phyloP scores from a whole-genome alignment of 1,139 yeast genomes.

The Taphrina confusa region DNA sequence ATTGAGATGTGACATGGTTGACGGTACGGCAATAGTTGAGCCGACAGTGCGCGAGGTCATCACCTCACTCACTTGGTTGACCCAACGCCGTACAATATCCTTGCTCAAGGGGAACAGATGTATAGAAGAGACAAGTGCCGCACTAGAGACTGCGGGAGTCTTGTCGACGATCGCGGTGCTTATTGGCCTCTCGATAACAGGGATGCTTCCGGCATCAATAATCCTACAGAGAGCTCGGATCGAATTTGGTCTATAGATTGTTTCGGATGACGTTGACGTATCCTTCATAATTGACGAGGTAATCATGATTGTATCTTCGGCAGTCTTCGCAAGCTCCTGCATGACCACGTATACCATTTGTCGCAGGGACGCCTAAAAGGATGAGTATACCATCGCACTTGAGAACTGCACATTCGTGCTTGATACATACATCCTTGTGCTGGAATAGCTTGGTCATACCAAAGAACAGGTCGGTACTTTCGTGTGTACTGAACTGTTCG shows the following conservation, averaged over 20 bases:
- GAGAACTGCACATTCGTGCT: neutral
- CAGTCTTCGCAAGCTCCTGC: conserved; percentile 79
- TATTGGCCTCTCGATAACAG: conserved; percentile 89
- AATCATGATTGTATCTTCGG: conserved; percentile 94
- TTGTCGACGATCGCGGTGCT: conserved; percentile 90
- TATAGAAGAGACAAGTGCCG: conserved; percentile 88
- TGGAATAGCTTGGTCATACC: conserved; percentile 93
- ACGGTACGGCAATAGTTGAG: conserved; percentile 34
- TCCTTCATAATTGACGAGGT: conserved; percentile 98
- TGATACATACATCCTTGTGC: conserved; percentile 61
- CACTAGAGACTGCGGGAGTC: conserved; percentile 84
- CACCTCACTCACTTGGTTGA: conserved; percentile 90
- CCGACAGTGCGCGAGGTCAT: conserved; percentile 61
- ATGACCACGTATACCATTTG: conserved; percentile 92
- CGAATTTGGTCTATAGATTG: conserved; percentile 88
- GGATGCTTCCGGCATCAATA: conserved; percentile 73
- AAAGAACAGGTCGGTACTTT: conserved; percentile 89
- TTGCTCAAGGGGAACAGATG: conserved; percentile 85
- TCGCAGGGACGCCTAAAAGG: conserved; percentile 63
- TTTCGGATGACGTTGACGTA: conserved; percentile 78
- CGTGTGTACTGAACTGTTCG: conserved; percentile 68
- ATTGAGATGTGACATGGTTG: conserved; percentile 31
- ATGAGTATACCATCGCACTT: neutral
- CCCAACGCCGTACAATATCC: conserved; percentile 89
- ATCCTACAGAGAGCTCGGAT: conserved; percentile 88